Percentiles rank a stretch among this genome's conserved stretches.
Conservation (phyloP, 208 protist species). For the Crithidia sp. region DNA sequence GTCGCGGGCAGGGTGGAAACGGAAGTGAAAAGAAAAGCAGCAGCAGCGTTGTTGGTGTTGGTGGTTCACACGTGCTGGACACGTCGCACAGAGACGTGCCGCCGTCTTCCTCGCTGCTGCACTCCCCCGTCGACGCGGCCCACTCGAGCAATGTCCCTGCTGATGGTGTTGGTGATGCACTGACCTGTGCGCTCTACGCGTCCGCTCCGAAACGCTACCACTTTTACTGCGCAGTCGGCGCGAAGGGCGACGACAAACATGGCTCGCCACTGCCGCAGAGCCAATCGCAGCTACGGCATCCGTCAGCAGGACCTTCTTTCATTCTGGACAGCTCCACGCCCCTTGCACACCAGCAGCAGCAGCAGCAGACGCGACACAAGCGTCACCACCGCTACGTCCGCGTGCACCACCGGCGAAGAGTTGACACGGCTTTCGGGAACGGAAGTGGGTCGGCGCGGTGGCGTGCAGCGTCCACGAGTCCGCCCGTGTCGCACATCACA, state of each 20-base stretch:
- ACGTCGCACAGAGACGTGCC: not conserved
- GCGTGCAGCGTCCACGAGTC: no score
- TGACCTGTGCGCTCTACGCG: slow-evolving; percentile 22
- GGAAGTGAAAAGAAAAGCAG: not conserved
- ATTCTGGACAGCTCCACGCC: not conserved
- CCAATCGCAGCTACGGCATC: not conserved
- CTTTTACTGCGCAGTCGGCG: slow-evolving; percentile 14
- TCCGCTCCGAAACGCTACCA: slow-evolving; percentile 24
- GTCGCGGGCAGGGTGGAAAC: no score
- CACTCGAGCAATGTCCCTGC: not conserved
- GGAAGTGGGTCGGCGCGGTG: no score
- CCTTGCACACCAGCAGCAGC: not conserved
- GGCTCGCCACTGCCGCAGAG: not conserved
- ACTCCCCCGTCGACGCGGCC: not conserved
- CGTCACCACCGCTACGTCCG: slow-evolving; percentile 39
- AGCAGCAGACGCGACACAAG: slow-evolving; percentile 16
- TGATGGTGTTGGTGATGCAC: not conserved
- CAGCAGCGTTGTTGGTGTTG: not conserved
- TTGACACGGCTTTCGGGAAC: not conserved
- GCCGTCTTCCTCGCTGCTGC: not conserved
- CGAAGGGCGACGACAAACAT: not conserved
- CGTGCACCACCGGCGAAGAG: slow-evolving; percentile 30
- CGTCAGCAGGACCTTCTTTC: not conserved
- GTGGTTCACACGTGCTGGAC: not conserved
- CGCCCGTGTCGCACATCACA: no score